Percentiles rank a stretch among this genome's conserved stretches.
These are phyloP conservation scores for Citrullus amarus DNA, from an alignment of 306 rosid genomes.

Conservation along the genomic window DNA sequence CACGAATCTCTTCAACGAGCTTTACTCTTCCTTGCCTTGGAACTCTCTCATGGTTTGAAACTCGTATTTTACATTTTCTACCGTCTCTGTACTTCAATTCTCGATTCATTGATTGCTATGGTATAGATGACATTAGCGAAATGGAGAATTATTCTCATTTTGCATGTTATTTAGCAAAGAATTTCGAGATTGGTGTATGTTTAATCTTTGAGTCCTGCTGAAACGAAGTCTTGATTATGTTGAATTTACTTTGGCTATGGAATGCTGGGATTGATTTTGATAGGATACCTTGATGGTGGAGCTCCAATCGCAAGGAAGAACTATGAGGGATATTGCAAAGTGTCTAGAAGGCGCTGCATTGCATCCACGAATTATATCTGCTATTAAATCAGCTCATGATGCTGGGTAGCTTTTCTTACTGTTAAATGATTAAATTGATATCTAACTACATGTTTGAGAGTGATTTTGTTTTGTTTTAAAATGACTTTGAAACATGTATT, in stretches of 20 bases:
- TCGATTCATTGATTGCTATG: neutral
- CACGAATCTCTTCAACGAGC: slow-evolving; percentile 36
- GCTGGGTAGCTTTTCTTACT: slow-evolving; percentile 30
- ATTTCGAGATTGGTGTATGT: neutral
- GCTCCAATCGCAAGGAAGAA: slow-evolving; percentile 54
- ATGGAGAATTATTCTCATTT: neutral
- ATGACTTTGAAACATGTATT: neutral
- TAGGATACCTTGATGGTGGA: slow-evolving; percentile 56
- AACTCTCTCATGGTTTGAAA: slow-evolving; percentile 56
- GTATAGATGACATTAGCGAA: neutral
- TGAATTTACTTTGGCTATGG: neutral
- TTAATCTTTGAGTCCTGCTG: neutral
- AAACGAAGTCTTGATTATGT: neutral
- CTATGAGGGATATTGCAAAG: slow-evolving; percentile 24
- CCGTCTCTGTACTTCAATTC: neutral
- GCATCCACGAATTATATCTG: slow-evolving; percentile 41
- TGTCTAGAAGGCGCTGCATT: slow-evolving; percentile 38
- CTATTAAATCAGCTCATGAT: slow-evolving; percentile 51
- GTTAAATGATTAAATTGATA: neutral
- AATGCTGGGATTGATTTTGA: neutral
- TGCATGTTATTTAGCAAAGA: neutral
- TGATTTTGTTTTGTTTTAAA: neutral
- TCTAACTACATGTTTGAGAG: neutral
- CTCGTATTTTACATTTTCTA: neutral
- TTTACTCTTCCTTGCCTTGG: slow-evolving; percentile 52